phyloP scores from a whole-genome alignment of 2,329 filamentous ascomycete genomes.

The Colletotrichum higginsianum region DNA sequence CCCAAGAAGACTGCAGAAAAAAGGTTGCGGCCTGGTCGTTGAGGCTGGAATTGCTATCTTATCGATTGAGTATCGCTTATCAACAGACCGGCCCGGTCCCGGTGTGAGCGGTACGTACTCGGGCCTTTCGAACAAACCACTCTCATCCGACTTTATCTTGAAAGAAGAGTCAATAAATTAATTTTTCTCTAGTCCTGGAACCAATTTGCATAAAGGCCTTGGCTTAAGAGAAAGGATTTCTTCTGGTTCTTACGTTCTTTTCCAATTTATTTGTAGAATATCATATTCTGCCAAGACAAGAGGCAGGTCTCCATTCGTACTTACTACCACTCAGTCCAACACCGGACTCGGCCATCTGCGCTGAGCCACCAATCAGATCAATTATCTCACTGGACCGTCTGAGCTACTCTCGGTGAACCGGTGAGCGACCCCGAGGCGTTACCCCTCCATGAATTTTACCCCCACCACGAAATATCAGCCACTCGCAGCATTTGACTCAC shows the following conservation, averaged over 20 bases:
- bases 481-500: constrained; percentile 43
- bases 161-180: constrained; percentile 28
- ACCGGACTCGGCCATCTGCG: background rate
- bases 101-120: constrained; percentile 18
- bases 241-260: fast-evolving
- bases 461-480: constrained; percentile 42
- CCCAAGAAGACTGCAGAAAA: constrained; percentile 38
- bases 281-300: too few relatives aligned
- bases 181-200: background rate
- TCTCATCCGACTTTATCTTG: constrained; percentile 18
- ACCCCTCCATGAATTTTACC: constrained; percentile 42
- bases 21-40: constrained; percentile 19
- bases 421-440: constrained; percentile 11
- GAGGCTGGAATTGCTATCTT: constrained; percentile 4
- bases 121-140: constrained; percentile 5
- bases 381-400: background rate
- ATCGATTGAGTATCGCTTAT: constrained; percentile 13
- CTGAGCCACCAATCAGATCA: constrained; percentile 30
- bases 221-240: fast-evolving
- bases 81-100: constrained; percentile 3
- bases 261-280: fast-evolving
- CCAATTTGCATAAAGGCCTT: background rate
- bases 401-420: constrained; percentile 33
- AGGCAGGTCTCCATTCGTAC: background rate
- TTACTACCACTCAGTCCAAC: too few relatives aligned